These are phyloP conservation scores for Zostera marina DNA, from an alignment of 116 monocot genomes.

Conservation along the genomic window DNA sequence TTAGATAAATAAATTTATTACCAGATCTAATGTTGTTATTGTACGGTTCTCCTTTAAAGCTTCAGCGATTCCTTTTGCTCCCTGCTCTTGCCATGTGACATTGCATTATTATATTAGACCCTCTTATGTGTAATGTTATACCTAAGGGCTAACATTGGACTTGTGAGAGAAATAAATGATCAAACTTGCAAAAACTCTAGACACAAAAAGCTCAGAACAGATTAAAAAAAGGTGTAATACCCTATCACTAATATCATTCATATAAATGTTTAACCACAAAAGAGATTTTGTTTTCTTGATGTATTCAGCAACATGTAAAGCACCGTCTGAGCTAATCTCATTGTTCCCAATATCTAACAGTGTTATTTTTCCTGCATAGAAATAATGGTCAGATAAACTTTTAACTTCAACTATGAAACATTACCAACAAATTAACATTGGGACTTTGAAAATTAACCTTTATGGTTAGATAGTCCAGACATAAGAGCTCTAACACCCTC, in stretches of 20 bases:
- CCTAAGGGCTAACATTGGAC: not conserved
- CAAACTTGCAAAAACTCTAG: not conserved
- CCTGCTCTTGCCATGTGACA: slow-evolving; percentile 24
- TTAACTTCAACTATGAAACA: not conserved
- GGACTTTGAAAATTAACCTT: slow-evolving; percentile 24
- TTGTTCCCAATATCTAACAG: slow-evolving; percentile 91
- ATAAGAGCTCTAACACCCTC: slow-evolving; percentile 71
- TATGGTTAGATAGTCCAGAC: slow-evolving; percentile 60
- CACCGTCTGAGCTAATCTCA: slow-evolving; percentile 81
- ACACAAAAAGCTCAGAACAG: not conserved
- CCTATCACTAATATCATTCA: slow-evolving; percentile 97
- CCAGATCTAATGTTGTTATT: slow-evolving; percentile 80
- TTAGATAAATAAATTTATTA: slow-evolving; percentile 17
- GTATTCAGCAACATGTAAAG: slow-evolving; percentile 81
- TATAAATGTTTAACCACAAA: slow-evolving; percentile 89
- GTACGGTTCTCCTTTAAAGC: slow-evolving; percentile 81
- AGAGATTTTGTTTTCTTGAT: slow-evolving; percentile 69
- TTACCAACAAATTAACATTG: not conserved
- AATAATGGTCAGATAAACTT: not conserved
- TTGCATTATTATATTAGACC: not conserved
- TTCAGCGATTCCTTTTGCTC: slow-evolving; percentile 81
- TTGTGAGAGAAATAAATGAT: not conserved
- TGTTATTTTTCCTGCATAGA: slow-evolving; percentile 56
- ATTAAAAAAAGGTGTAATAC: slow-evolving; percentile 14
- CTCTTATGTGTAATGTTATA: not conserved